Base-by-base conservation (phyloP, 257 asterid genomes). In the Capsicum chinense region DNA sequence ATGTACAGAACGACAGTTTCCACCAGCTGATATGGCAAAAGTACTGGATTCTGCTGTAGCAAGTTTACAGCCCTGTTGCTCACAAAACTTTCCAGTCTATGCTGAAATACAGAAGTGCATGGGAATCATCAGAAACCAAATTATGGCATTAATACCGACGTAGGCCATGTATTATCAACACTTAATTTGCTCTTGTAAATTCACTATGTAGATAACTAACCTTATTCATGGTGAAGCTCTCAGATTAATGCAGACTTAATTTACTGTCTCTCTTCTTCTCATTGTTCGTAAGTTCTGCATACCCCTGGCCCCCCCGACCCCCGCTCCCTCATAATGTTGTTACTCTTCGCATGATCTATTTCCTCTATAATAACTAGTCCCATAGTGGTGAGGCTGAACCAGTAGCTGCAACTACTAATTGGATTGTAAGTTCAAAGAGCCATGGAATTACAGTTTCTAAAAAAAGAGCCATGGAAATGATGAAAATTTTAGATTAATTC, bases 41-140 rank as follows among this genome's bases (percentile, higher is more conserved):
- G 93, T 95, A 86, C 87, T 97, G 54, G 99, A 97, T 87, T 97
- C 96, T 56, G 99, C 97, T 0, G 97, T 93, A 48, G 90, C 95
- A 56, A 92, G 94, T 67, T 89, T 95, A 87, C 96, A 91, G 83
- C 97, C 99, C 35, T 91, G 89, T 88, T 93, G 98, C 87, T 87
- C 94, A 9, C 91, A 92, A 70, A 97, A 97, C 89, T 92, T 92
- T 50, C 93, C 97, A 2, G 88, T 94, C 73, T 97, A 94, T 87
- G 88, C 92, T 2, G 98, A 97, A 85, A 94, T 97, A 87, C 98
- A 93, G 83, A 93, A 97, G 88, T 95, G 99, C 86, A 93, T 97
- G 90, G 97, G 99, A 79, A 97, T 97, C 66, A 92, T 97, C 90
- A 94, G 89, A 92, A 97, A 92, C 96, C 98, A 97, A 87, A 97